These are phyloP conservation scores for Leptosphaerulina australis DNA, from an alignment of 2,329 filamentous ascomycete genomes.

Conservation along the genomic window DNA sequence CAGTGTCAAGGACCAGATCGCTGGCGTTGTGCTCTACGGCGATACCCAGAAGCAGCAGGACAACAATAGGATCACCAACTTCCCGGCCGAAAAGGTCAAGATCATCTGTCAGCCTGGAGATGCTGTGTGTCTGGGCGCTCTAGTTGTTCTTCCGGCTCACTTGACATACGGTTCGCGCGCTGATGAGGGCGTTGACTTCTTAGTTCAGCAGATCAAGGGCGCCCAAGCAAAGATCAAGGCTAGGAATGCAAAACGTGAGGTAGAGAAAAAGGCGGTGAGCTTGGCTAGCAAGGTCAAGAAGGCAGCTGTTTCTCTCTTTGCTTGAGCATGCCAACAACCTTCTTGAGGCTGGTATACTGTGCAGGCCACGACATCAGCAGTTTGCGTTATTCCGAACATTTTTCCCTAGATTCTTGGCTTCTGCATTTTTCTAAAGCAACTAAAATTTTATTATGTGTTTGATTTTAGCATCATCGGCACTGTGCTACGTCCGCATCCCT, in stretches of 20 bases:
- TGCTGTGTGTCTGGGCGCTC: conserved; percentile 57
- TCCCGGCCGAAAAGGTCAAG: conserved; percentile 53
- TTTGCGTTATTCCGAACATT: no score
- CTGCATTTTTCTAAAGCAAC: no score
- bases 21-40: conserved; percentile 53
- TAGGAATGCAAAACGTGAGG: conserved; percentile 34
- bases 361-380: no score
- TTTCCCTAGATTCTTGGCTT: no score
- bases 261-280: conserved; percentile 14
- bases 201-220: conserved; percentile 34
- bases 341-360: no score
- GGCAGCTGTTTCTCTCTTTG: conserved; percentile 19
- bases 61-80: conserved; percentile 49
- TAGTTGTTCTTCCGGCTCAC: conserved; percentile 41
- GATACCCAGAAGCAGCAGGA: conserved; percentile 54
- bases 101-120: conserved; percentile 60
- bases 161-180: conserved; percentile 40
- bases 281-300: conserved; percentile 11
- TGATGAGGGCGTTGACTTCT: conserved; percentile 36
- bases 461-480: no score
- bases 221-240: conserved; percentile 39
- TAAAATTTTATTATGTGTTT: no score
- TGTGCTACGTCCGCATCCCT: no score
- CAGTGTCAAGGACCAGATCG: conserved; percentile 41
- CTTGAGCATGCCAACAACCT: no score